phyloP scores from a whole-genome alignment of 176 grass and related monocot species.

The Cenchrus americanus region DNA sequence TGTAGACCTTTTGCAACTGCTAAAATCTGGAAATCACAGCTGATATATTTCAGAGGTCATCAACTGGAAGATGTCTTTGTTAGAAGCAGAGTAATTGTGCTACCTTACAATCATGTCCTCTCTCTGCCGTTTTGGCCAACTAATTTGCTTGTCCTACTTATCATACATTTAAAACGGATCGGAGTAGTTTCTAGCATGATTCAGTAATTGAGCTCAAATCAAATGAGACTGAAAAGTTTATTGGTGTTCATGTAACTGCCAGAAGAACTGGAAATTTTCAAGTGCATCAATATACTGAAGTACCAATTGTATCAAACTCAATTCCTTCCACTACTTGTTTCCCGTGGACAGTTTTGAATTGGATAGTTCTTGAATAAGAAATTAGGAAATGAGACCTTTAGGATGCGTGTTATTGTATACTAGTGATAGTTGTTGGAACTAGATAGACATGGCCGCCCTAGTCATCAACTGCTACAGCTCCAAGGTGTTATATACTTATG shows the following conservation, averaged over 20 bases:
- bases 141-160: background rate
- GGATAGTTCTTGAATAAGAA: background rate
- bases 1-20: background rate
- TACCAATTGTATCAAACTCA: background rate
- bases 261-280: slow-evolving; percentile 10
- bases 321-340: background rate
- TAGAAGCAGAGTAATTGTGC: background rate
- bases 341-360: background rate
- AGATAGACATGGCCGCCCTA: background rate
- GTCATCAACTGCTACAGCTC: background rate
- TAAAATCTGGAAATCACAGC: background rate
- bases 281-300: background rate
- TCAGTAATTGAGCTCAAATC: background rate
- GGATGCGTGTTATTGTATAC: background rate
- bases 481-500: background rate
- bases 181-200: background rate
- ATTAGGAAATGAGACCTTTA: background rate
- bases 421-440: background rate
- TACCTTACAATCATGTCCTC: background rate
- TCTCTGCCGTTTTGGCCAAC: background rate
- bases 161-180: background rate
- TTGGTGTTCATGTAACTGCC: background rate
- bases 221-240: background rate
- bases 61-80: background rate
- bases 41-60: background rate